Conservation (phyloP, 2,329 filamentous ascomycete species). For the Cryphonectria radicalis region DNA sequence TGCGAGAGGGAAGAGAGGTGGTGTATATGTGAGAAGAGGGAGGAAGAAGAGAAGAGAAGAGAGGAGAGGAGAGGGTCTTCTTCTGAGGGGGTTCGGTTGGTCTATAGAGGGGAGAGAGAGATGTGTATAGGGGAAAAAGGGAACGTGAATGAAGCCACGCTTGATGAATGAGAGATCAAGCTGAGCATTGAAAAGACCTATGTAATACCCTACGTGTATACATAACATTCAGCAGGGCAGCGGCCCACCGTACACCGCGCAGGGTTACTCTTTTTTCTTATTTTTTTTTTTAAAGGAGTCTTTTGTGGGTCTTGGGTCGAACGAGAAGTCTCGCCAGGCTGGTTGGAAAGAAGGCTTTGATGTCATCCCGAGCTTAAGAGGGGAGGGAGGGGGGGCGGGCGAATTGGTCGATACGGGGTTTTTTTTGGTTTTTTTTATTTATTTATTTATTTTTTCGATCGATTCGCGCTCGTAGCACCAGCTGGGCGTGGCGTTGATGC, state of each 20-base stretch:
- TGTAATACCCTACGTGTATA: background rate
- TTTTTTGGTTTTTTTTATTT: background rate
- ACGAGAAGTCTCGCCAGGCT: background rate
- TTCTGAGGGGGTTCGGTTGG: background rate
- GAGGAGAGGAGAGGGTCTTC: background rate
- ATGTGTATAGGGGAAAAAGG: background rate
- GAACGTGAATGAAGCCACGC: background rate
- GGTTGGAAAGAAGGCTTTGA: background rate
- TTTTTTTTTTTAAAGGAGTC: background rate
- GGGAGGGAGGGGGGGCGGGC: no score
- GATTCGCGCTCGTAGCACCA: background rate
- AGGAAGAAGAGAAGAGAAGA: background rate
- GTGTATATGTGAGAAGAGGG: background rate
- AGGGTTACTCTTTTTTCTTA: background rate
- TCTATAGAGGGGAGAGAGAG: background rate
- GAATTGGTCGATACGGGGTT: background rate
- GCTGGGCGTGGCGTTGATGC: background rate
- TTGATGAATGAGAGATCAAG: background rate
- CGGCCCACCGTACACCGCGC: constrained; percentile 13
- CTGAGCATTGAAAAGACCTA: background rate
- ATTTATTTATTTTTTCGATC: no score
- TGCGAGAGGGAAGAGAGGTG: background rate
- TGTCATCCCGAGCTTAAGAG: constrained; percentile 10
- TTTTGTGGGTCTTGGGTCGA: constrained; percentile 8
- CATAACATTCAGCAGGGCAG: background rate